Base-by-base conservation (phyloP, 192 early-diverging fungal genomes). In the Entomortierella chlamydospora region DNA sequence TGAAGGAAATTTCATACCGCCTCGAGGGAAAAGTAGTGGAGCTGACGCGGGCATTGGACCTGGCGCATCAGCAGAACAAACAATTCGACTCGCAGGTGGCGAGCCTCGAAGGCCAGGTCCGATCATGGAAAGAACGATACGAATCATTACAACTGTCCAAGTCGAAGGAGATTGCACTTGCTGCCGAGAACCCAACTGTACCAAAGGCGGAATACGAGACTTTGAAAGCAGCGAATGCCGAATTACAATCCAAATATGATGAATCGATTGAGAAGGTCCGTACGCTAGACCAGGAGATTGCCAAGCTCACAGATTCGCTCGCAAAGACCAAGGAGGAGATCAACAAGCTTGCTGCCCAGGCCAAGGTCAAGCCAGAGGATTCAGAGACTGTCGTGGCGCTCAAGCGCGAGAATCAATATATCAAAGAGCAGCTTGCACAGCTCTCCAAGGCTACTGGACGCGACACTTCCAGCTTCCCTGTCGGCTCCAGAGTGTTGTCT, bases 1-100 rank as follows among this genome's bases (percentile, higher is more conserved):
- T 97, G 81, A 95, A 98, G 86, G 94, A 99, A 68, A 89, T 92
- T 33, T 96, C 96, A 34, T 95, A 95, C 82, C 92, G 92, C 84
- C 85, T 99, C 4, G 98, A 99, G 83, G 91, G 89, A 86, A 99
- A 97, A 88, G 94, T 99, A 61, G 91, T 99, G 73, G 95, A 95
- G 81, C 86, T 99, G 62, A 97, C 96, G 34, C 94, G 94, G 69
- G 82, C 83, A 34, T 79, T 97, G 56, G 87, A 87, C 31, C 77
- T 81, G 57, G 83, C 87, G 68, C 87, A 88, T 64, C 86, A 94
- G 65, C 94, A 95, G 73, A 90, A 92, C 79, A 87, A 87, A 29
- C 52, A 61, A 17, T 81, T 91, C 57, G 72, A 82, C 45, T 88
- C 89, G 60, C 87, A 88, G 57, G 76, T 91, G 57, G 64, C 83